phyloP scores from a whole-genome alignment of 78 protist genomes.

The Acrasis kona region DNA sequence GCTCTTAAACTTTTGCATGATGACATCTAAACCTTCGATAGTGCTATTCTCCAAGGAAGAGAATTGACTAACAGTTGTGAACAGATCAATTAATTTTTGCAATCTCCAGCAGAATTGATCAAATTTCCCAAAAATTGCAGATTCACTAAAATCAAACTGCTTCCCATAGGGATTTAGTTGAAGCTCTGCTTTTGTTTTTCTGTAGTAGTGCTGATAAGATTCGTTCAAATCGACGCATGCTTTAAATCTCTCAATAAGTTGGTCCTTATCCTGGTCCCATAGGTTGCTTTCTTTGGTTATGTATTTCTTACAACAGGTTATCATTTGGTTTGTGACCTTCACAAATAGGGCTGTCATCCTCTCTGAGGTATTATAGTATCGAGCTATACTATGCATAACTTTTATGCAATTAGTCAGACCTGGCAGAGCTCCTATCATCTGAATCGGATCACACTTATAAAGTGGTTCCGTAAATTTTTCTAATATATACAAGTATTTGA shows the following conservation, averaged over 20 bases:
- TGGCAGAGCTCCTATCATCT: constrained; percentile 21
- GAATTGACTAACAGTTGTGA: constrained; percentile 43
- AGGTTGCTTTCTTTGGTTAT: neutral
- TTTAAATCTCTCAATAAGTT: neutral
- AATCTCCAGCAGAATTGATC: constrained; percentile 42
- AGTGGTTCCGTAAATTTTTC: constrained; percentile 50
- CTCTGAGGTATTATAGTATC: constrained; percentile 50
- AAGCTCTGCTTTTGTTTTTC: constrained; percentile 14
- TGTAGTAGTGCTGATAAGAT: constrained; percentile 19
- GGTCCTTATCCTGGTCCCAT: constrained; percentile 7
- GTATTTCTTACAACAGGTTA: constrained; percentile 23
- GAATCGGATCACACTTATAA: constrained; percentile 15
- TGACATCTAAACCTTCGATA: too few relatives aligned
- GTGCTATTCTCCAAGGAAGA: too few relatives aligned
- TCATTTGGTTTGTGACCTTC: constrained; percentile 60
- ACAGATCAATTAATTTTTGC: constrained; percentile 27
- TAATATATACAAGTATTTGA: constrained; percentile 35
- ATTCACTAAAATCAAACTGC: constrained; percentile 44
- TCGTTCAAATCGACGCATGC: constrained; percentile 17
- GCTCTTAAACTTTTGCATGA: too few relatives aligned
- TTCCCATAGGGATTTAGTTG: constrained; percentile 7
- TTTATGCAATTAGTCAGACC: constrained; percentile 28
- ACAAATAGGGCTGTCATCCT: constrained; percentile 41
- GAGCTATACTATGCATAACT: constrained; percentile 43
- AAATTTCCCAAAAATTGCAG: constrained; percentile 42